phyloP scores from a whole-genome alignment of 2,329 filamentous ascomycete genomes.

The Emericellopsis cladophorae region DNA sequence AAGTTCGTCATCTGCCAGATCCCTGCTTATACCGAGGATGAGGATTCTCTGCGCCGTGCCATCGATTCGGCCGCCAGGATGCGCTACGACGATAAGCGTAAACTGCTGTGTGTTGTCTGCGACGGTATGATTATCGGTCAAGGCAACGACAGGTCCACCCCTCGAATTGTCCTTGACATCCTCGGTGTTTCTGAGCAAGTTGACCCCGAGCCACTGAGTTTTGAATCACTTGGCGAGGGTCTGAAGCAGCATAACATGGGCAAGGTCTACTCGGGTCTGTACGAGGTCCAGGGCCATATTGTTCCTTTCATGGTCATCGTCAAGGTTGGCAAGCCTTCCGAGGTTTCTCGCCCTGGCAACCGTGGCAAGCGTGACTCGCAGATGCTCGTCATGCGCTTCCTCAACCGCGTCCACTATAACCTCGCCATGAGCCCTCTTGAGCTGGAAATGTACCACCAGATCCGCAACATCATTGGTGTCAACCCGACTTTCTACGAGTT shows the following conservation, averaged over 20 bases:
- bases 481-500: constrained; percentile 98
- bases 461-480: constrained; percentile 96
- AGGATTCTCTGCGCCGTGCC: constrained; percentile 90
- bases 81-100: constrained; percentile 97
- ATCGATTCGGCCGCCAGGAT: constrained; percentile 93
- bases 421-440: constrained; percentile 91
- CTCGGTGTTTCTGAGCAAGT: constrained; percentile 87
- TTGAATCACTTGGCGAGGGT: constrained; percentile 91
- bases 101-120: constrained; percentile 82
- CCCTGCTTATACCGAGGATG: constrained; percentile 94
- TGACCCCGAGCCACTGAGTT: constrained; percentile 90
- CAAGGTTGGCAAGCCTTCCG: constrained; percentile 95
- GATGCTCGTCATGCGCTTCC: constrained; percentile 96
- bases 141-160: constrained; percentile 91
- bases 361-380: constrained; percentile 99
- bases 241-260: constrained; percentile 99
- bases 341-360: constrained; percentile 89
- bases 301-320: constrained; percentile 95
- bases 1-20: constrained; percentile 98
- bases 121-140: constrained; percentile 99
- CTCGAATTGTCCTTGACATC: constrained; percentile 93
- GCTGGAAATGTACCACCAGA: constrained; percentile 97
- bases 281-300: constrained; percentile 95
- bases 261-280: constrained; percentile 94
- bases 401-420: constrained; percentile 98